Evolutionary conservation across 148 eudicot species (phyloP).

Genomic region (Camellia japonica): DNA sequence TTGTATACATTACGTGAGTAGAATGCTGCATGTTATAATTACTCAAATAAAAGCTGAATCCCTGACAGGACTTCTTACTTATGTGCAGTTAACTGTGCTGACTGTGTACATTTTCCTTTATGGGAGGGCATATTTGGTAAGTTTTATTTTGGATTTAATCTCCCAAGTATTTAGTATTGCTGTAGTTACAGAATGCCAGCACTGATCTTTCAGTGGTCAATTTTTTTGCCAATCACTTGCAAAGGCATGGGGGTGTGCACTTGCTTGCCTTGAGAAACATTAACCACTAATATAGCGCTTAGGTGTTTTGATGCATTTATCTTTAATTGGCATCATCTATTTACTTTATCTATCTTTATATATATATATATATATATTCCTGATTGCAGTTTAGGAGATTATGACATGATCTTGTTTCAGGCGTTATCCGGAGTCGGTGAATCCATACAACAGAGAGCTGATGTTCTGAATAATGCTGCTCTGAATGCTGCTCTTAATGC

Average conservation of each 20-base stretch:
- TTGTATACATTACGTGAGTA: background rate
- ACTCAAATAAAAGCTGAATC: background rate
- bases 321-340: too few relatives aligned
- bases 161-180: background rate
- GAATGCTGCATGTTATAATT: background rate
- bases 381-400: background rate
- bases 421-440: constrained; percentile 97
- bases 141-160: constrained; percentile 18
- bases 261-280: too few relatives aligned
- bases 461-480: constrained; percentile 60
- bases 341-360: background rate
- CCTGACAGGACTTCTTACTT: constrained; percentile 14
- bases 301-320: too few relatives aligned
- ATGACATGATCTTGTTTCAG: constrained; percentile 36
- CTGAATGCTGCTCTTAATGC: constrained; percentile 81
- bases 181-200: background rate
- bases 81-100: constrained; percentile 94
- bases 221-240: background rate
- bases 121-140: constrained; percentile 90
- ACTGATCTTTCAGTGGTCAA: background rate
- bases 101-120: constrained; percentile 88
- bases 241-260: too few relatives aligned
- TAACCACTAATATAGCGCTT: too few relatives aligned
- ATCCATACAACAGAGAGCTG: constrained; percentile 55
- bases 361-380: background rate